Conservation (phyloP, 139 green algal genomes). For the Desmodesmus armatus region DNA sequence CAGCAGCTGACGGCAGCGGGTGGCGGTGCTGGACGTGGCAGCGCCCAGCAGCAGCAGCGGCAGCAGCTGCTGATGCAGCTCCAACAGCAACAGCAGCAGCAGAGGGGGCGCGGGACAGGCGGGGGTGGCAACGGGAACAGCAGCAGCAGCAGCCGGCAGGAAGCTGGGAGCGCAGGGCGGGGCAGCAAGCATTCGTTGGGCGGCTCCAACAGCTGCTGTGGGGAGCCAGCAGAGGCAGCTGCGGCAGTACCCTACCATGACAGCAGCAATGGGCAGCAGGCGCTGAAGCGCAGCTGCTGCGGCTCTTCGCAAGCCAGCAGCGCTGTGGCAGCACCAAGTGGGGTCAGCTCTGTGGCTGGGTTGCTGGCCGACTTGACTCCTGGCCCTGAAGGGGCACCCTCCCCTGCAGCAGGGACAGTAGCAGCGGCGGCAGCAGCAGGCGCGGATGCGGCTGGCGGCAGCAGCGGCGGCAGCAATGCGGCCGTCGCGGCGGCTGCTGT, state of each 20-base stretch:
- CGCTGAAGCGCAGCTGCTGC: conserved; percentile 28
- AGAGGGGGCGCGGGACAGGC: neutral
- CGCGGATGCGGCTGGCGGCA: neutral
- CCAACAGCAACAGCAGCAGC: neutral
- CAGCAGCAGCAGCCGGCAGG: neutral
- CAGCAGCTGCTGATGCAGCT: conserved; percentile 8
- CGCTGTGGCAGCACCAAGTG: neutral
- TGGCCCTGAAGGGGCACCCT: neutral
- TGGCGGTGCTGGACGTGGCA: conserved; percentile 8
- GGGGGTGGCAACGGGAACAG: neutral
- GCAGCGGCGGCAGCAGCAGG: neutral
- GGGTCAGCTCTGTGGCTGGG: neutral
- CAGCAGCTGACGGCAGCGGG: conserved; percentile 14
- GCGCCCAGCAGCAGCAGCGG: neutral
- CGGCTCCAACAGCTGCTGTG: neutral
- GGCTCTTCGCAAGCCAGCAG: neutral
- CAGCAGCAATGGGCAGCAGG: neutral
- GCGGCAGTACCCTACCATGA: neutral
- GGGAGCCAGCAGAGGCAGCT: neutral
- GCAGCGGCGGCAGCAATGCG: neutral
- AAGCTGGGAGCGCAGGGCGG: neutral
- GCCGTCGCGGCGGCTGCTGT: neutral
- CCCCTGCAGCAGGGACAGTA: neutral
- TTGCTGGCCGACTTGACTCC: neutral
- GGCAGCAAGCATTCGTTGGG: neutral